These are phyloP conservation scores for Physaria fendleri DNA, from an alignment of 345 rosid species.

Conservation along the genomic window DNA sequence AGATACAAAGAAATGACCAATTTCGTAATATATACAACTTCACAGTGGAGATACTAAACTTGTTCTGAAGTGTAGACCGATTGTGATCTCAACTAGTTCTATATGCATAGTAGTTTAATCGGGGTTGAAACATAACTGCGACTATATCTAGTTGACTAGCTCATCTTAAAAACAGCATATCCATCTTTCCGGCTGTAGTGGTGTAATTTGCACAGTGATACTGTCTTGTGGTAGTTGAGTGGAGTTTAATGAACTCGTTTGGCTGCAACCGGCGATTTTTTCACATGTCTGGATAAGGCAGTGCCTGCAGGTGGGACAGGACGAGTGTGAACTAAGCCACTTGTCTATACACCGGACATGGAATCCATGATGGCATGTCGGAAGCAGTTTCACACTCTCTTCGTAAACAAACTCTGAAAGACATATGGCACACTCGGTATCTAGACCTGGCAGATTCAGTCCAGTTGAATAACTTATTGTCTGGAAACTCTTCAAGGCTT, in stretches of 20 bases:
- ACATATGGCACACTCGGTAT: conserved; percentile 70
- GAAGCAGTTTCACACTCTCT: conserved; percentile 63
- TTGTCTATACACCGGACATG: conserved; percentile 77
- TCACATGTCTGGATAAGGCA: conserved; percentile 67
- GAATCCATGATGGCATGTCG: conserved; percentile 80
- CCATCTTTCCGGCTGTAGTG: conserved; percentile 58
- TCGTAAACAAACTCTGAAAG: conserved; percentile 51
- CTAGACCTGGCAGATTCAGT: conserved; percentile 44
- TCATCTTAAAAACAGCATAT: conserved; percentile 43
- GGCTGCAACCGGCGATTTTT: conserved; percentile 53
- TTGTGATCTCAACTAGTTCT: conserved; percentile 21
- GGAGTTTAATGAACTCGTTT: conserved; percentile 38
- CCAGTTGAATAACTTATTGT: conserved; percentile 48
- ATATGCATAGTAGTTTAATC: conserved; percentile 8
- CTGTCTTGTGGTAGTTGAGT: conserved; percentile 38
- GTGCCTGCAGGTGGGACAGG: conserved; percentile 90
- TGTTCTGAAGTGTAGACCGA: conserved; percentile 15
- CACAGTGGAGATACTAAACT: conserved; percentile 21
- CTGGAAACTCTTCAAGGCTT: conserved; percentile 65
- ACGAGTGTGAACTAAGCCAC: conserved; percentile 84
- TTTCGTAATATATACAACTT: conserved; percentile 33
- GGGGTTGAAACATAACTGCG: conserved; percentile 12
- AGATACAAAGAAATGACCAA: conserved; percentile 9
- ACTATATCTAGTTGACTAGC: conserved; percentile 12
- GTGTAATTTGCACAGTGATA: conserved; percentile 39